A percentile compares a stretch with the other conserved stretches of the same genome.
Conservation (phyloP, 495 filamentous ascomycete genomes). For the Letharia lupina region DNA sequence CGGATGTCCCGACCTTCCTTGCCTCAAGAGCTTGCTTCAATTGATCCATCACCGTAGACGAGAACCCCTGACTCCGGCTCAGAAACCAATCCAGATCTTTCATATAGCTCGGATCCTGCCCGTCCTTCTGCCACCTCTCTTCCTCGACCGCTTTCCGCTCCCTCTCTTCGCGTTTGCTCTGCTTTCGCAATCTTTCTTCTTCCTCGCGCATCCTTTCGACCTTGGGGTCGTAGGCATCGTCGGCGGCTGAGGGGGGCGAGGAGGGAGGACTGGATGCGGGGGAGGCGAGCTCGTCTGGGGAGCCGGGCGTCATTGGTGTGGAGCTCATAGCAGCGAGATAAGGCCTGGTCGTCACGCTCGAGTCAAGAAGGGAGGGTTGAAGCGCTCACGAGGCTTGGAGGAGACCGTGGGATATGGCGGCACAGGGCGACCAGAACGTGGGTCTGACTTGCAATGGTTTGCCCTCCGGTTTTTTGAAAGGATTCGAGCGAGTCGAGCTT, state of each 20-base stretch:
- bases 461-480: neutral
- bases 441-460: neutral
- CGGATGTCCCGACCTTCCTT: constrained; percentile 19
- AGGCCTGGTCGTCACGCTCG: neutral
- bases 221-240: constrained; percentile 20
- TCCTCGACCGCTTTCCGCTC: constrained; percentile 23
- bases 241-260: constrained; percentile 31
- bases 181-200: constrained; percentile 30
- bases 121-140: constrained; percentile 21
- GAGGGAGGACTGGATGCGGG: constrained; percentile 39
- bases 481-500: neutral
- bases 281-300: constrained; percentile 18
- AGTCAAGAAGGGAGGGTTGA: neutral
- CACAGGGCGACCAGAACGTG: neutral
- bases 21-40: constrained; percentile 23
- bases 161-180: constrained; percentile 32
- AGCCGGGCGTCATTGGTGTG: constrained; percentile 34
- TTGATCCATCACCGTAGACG: constrained; percentile 25
- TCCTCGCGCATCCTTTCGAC: constrained; percentile 23
- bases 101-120: constrained; percentile 13
- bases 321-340: constrained; percentile 26
- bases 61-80: constrained; percentile 26
- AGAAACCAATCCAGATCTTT: constrained; percentile 26
- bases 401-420: neutral
- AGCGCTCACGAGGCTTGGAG: neutral